Base-by-base conservation (phyloP, 2,329 filamentous ascomycete genomes). In the Didymella pinodella region DNA sequence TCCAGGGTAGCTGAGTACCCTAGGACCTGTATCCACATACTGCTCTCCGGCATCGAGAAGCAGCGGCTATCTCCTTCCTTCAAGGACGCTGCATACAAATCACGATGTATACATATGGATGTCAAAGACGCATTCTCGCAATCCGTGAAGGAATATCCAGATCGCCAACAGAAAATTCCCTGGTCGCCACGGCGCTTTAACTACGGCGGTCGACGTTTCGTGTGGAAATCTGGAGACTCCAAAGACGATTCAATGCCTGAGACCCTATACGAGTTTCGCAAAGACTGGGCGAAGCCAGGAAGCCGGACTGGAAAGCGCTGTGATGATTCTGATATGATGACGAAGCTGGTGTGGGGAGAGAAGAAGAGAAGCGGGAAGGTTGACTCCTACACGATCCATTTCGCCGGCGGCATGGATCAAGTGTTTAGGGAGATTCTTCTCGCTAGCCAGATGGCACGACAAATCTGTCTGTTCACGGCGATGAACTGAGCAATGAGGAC, bases 231-330 rank as follows among this genome's bases (percentile, higher is more conserved):
- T 8, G 80, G 76, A 20, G 66, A 77, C 22, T 78, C 80, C 2
- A 71, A 84, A 67, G 82, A 84, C 61, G 81, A 84, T 36, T 72
- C 73, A 6, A 76, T 76, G 74, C 73, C 73, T 6, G 74, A 76
- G 64, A 75, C 73, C 4, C 64, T 76, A 22, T 76, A 75, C 61
- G 74, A 76, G 51, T 76, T 72, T 49, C 66, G 66, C 28, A 67
- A 65, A 29, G 73, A 76, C 45, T 75, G 69, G 69, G 66, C 71
- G 10, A 76, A 76, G 62, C 72, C 74, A 20, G 73, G 73, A 8
- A 75, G 72, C 62, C 58, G 74, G 40, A 75, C 72, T 12, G 74
- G 74, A 47, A 76, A 76, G 64, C 65, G 71, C 29, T 68, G 70
- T 41, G 74, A 76, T 41, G 73, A 76, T 54, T 72, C 74, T 20